Conservation (phyloP, 2,329 filamentous ascomycete genomes). For the Sporothrix phasma region DNA sequence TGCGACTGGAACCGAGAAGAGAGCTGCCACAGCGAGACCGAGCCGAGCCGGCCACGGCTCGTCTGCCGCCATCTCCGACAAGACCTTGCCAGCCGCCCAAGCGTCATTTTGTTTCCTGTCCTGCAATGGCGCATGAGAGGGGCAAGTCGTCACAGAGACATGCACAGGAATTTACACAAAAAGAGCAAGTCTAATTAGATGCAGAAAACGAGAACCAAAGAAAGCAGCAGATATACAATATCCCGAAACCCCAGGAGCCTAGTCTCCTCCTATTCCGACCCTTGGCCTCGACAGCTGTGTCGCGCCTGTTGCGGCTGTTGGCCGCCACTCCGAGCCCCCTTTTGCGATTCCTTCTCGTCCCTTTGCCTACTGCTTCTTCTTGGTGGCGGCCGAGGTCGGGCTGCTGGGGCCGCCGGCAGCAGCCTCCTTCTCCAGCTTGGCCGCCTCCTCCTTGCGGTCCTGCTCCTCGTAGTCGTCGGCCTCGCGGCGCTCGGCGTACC, state of each 20-base stretch:
- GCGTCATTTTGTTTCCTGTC: no score
- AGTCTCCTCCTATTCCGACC: not conserved
- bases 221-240: not conserved
- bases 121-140: no score
- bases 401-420: conserved; percentile 15
- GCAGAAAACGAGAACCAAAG: not conserved
- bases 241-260: not conserved
- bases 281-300: not conserved
- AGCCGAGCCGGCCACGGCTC: no score
- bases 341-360: no score
- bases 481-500: conserved; percentile 96
- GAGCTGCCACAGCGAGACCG: no score
- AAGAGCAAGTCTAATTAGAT: not conserved
- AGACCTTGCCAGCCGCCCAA: no score
- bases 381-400: conserved; percentile 14
- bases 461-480: conserved; percentile 63
- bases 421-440: not conserved
- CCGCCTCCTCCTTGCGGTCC: conserved; percentile 39
- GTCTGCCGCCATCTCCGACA: no score
- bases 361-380: conserved; percentile 20
- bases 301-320: no score
- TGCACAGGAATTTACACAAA: not conserved
- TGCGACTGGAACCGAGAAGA: no score
- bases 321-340: not conserved
- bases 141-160: not conserved